These are phyloP conservation scores for Gamarada debralockiae DNA, from an alignment of 495 filamentous ascomycete genomes.

Conservation along the genomic window DNA sequence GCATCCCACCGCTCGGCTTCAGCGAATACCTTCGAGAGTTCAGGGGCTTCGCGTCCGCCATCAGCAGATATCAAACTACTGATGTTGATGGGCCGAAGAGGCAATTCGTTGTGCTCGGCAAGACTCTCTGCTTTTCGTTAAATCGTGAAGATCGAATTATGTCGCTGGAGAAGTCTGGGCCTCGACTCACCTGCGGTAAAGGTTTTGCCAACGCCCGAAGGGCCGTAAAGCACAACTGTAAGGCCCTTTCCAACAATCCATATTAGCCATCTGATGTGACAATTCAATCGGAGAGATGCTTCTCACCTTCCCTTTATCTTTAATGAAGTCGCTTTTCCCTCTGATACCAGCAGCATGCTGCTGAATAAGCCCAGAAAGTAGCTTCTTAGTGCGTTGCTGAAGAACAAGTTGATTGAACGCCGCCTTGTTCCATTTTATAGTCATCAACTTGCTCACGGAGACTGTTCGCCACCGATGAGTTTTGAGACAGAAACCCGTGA, in stretches of 20 bases:
- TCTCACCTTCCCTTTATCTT: too few species aligned
- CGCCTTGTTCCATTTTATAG: not conserved
- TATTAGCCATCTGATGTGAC: too few species aligned
- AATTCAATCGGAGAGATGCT: too few species aligned
- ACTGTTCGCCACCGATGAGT: not conserved
- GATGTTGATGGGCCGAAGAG: not conserved
- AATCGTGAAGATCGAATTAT: not conserved
- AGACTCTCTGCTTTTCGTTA: not conserved
- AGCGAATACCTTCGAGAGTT: not conserved
- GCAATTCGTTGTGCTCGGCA: not conserved
- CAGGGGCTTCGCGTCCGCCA: not conserved
- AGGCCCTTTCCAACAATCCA: not conserved
- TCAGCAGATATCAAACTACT: not conserved
- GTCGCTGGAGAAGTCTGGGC: not conserved
- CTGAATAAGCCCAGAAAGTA: not conserved
- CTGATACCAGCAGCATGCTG: too few species aligned
- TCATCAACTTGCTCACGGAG: not conserved
- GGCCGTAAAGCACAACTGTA: not conserved
- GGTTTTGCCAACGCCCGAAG: not conserved
- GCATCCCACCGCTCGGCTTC: constrained; percentile 41
- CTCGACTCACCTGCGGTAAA: not conserved
- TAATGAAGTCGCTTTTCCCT: too few species aligned
- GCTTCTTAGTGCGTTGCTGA: not conserved
- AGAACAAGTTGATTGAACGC: not conserved
- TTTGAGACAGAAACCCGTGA: not conserved